phyloP scores from a whole-genome alignment of 2,329 filamentous ascomycete genomes.

The Scedosporium dehoogii region DNA sequence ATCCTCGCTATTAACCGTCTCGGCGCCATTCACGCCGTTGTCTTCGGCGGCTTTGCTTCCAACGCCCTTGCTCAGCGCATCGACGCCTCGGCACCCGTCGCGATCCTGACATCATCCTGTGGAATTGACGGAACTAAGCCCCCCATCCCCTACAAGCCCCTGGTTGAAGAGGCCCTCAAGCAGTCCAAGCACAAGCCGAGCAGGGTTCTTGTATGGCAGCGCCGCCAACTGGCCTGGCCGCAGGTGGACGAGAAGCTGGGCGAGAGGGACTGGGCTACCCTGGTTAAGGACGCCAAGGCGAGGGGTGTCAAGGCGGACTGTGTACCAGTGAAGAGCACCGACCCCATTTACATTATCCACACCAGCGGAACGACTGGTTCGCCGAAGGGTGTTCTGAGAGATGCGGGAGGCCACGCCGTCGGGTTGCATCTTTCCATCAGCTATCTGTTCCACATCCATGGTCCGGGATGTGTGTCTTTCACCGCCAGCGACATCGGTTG shows the following conservation, averaged over 20 bases:
- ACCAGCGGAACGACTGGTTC: constrained; percentile 74
- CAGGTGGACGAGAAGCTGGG: constrained; percentile 55
- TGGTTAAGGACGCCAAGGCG: constrained; percentile 60
- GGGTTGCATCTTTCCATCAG: constrained; percentile 73
- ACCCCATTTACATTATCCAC: constrained; percentile 84
- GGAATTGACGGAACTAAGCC: constrained; percentile 82
- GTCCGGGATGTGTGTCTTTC: constrained; percentile 67
- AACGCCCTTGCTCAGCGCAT: constrained; percentile 78
- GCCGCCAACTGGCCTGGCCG: constrained; percentile 66
- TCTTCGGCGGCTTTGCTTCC: constrained; percentile 87
- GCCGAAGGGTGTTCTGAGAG: constrained; percentile 74
- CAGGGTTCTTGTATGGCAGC: constrained; percentile 74
- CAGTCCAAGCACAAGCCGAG: constrained; percentile 61
- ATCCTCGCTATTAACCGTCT: constrained; percentile 73
- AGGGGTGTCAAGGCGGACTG: constrained; percentile 60
- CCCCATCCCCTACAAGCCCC: constrained; percentile 63
- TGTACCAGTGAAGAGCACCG: constrained; percentile 68
- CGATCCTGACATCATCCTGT: constrained; percentile 80
- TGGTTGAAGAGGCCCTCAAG: constrained; percentile 64
- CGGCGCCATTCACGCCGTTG: constrained; percentile 81
- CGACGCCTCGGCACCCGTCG: constrained; percentile 65
- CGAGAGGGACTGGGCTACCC: constrained; percentile 69
- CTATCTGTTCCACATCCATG: constrained; percentile 73
- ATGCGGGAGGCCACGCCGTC: constrained; percentile 80
- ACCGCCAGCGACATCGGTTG: constrained; percentile 84